These are phyloP conservation scores for Eutypella sp. DNA, from an alignment of 2,329 filamentous ascomycete genomes.

Conservation along the genomic window DNA sequence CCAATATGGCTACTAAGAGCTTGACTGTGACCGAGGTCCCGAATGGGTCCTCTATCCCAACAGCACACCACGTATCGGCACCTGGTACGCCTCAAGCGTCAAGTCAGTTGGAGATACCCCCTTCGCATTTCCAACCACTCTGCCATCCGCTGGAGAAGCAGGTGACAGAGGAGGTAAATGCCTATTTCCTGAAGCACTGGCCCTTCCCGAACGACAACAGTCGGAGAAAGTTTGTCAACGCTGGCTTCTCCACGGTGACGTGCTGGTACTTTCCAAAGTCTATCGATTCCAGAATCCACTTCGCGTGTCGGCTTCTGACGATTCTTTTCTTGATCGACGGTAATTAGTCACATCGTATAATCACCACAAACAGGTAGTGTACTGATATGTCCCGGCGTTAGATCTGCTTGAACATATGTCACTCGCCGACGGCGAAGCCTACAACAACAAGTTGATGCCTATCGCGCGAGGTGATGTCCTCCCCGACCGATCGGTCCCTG, in stretches of 20 bases:
- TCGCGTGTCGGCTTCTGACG: conserved; percentile 32
- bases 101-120: too few species aligned
- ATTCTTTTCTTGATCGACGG: conserved; percentile 39
- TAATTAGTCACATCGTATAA: too few species aligned
- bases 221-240: conserved; percentile 26
- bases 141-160: too few species aligned
- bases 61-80: too few species aligned
- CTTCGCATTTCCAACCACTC: too few species aligned
- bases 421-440: conserved; percentile 31
- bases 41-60: too few species aligned
- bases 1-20: too few species aligned
- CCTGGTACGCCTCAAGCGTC: too few species aligned
- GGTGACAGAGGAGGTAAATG: conserved; percentile 33
- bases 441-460: conserved; percentile 32
- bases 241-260: conserved; percentile 29
- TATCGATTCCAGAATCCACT: conserved; percentile 32
- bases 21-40: too few species aligned
- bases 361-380: too few species aligned
- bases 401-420: conserved; percentile 36
- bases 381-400: conserved; percentile 16
- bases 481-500: conserved; percentile 28
- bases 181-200: conserved; percentile 35
- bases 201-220: conserved; percentile 27
- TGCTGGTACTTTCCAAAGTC: conserved; percentile 34
- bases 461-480: conserved; percentile 25